Conservation (phyloP, 2,329 filamentous ascomycete species). For the Ophiostoma populinum region DNA sequence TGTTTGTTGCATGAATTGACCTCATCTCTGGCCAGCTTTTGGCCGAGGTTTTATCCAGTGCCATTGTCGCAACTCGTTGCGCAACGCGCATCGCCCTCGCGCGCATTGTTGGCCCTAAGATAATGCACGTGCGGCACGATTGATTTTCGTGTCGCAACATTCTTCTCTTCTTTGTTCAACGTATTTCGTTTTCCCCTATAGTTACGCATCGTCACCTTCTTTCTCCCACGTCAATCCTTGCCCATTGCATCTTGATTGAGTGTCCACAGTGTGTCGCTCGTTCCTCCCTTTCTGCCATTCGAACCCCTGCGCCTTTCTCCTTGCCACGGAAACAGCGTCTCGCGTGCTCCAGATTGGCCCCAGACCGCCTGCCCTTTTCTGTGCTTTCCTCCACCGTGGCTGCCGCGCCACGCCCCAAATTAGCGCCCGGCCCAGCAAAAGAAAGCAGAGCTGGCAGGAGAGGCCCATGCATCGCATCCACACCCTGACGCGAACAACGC, state of each 20-base stretch:
- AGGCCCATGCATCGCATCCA: not conserved
- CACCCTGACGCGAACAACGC: constrained; percentile 10
- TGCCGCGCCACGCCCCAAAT: constrained; percentile 5
- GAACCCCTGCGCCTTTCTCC: not conserved
- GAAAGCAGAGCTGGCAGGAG: constrained; percentile 1
- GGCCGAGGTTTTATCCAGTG: too few species aligned
- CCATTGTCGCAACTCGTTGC: too few species aligned
- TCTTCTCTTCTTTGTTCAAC: not conserved
- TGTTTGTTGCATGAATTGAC: too few species aligned
- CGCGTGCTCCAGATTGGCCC: not conserved
- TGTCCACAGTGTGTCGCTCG: constrained; percentile 2
- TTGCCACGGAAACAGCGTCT: constrained; percentile 6
- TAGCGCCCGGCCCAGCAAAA: constrained; percentile 9
- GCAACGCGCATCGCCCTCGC: too few species aligned
- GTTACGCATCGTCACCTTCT: not conserved
- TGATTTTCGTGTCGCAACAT: not conserved
- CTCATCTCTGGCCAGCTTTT: too few species aligned
- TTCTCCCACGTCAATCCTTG: not conserved
- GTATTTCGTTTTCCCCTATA: not conserved
- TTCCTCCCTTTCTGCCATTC: constrained; percentile 2
- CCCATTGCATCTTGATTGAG: constrained; percentile 6
- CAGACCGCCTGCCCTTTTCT: not conserved
- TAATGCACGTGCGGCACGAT: not conserved
- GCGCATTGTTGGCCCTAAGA: too few species aligned
- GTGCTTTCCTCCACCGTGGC: not conserved